Percentiles rank a stretch among this genome's conserved stretches.
Evolutionary conservation across 2,329 filamentous ascomycete species (phyloP).

Genomic region (Colletotrichum incanum): DNA sequence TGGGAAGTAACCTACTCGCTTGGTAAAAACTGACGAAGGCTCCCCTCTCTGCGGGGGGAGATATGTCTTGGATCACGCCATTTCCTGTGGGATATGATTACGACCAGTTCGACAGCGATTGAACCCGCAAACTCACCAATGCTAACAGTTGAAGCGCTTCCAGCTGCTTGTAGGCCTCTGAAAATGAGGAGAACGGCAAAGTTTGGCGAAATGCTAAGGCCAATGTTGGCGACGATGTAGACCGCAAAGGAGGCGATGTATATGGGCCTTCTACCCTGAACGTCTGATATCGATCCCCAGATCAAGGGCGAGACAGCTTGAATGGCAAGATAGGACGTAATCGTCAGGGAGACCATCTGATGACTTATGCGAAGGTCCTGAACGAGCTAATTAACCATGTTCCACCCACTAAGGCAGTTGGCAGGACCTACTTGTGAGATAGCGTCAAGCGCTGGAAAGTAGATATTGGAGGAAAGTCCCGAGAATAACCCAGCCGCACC

Average conservation of each 20-base stretch:
- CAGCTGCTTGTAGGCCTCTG: constrained; percentile 63
- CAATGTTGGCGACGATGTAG: constrained; percentile 64
- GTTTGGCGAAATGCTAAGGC: constrained; percentile 59
- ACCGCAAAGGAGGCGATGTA: constrained; percentile 63
- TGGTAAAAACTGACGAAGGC: constrained; percentile 52
- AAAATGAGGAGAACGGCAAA: constrained; percentile 61
- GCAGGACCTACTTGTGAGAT: constrained; percentile 52
- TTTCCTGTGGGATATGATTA: constrained; percentile 45
- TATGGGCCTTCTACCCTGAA: constrained; percentile 60
- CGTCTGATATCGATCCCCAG: constrained; percentile 65
- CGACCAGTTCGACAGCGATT: neutral
- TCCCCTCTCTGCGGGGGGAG: constrained; percentile 49
- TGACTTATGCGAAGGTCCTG: constrained; percentile 52
- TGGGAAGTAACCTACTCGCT: constrained; percentile 47
- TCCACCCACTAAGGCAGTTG: neutral
- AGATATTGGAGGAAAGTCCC: constrained; percentile 67
- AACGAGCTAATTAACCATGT: neutral
- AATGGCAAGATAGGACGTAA: constrained; percentile 65
- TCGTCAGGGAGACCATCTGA: constrained; percentile 55
- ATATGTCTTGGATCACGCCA: constrained; percentile 53
- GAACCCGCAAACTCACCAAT: constrained; percentile 54
- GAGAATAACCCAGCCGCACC: constrained; percentile 68
- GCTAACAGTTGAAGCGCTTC: constrained; percentile 63
- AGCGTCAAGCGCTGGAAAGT: constrained; percentile 61
- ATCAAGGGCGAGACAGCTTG: constrained; percentile 66